Conservation (phyloP, 768 basidiomycete genomes). For the Mycena sanguinolenta region DNA sequence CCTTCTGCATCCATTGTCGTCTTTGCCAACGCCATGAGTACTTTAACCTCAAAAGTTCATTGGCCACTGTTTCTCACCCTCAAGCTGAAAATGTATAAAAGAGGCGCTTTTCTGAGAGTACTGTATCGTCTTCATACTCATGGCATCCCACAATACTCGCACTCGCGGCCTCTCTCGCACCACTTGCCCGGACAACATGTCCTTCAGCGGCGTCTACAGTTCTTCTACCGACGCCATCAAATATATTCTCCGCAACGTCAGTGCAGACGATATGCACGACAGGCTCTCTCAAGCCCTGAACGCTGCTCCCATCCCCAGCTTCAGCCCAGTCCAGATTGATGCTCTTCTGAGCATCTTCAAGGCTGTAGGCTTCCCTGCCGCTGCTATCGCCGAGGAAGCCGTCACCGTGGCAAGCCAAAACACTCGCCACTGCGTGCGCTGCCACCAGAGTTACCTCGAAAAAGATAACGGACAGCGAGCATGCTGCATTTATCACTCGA, state of each 20-base stretch:
- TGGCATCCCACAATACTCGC: neutral
- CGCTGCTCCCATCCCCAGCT: conserved; percentile 6
- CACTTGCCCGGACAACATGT: neutral
- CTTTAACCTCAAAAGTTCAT: neutral
- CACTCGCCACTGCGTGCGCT: conserved; percentile 40
- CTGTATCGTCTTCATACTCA: neutral
- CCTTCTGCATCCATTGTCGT: no score
- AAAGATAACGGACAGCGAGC: conserved; percentile 33
- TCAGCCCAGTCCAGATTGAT: conserved; percentile 27
- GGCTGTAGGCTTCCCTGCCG: conserved; percentile 25
- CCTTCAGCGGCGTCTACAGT: conserved; percentile 14
- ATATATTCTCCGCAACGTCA: conserved; percentile 36
- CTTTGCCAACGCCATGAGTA: no score
- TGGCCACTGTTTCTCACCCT: neutral
- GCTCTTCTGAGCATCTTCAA: conserved; percentile 32
- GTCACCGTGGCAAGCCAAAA: conserved; percentile 16
- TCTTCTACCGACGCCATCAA: conserved; percentile 8
- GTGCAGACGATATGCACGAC: conserved; percentile 35
- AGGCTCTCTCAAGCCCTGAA: neutral
- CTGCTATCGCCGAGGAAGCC: neutral
- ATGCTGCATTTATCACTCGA: neutral
- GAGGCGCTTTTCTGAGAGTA: neutral
- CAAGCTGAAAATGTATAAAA: conserved; percentile 17
- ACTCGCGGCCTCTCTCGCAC: conserved; percentile 7
- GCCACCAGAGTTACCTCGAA: conserved; percentile 41